Percentiles rank a stretch among this genome's conserved stretches.
phyloP scores from a whole-genome alignment of 805 yeast species.

The Ogataea paraovalis region DNA sequence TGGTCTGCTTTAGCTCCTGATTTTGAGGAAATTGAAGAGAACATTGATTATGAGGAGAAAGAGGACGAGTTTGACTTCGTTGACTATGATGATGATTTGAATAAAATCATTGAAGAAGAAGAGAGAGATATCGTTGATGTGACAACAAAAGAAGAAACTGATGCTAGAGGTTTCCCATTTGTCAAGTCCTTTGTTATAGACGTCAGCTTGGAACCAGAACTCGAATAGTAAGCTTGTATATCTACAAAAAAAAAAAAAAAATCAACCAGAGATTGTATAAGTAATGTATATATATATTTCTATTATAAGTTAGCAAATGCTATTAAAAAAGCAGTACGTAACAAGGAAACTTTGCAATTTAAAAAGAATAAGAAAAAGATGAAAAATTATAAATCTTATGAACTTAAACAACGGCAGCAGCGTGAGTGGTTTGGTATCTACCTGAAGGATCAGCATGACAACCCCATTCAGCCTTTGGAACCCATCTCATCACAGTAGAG shows the following conservation, averaged over 20 bases:
- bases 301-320: background rate
- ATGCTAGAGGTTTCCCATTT: constrained; percentile 68
- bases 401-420: constrained; percentile 44
- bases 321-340: background rate
- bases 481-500: constrained; percentile 97
- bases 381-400: background rate
- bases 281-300: constrained; percentile 1
- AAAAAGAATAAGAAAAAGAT: background rate
- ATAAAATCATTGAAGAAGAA: constrained; percentile 58
- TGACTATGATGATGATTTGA: constrained; percentile 61
- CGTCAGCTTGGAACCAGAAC: constrained; percentile 12
- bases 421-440: constrained; percentile 90
- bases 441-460: constrained; percentile 99
- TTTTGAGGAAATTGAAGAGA: constrained; percentile 90
- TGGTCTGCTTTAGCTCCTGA: constrained; percentile 98
- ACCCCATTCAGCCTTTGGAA: constrained; percentile 99
- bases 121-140: constrained; percentile 65
- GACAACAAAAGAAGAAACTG: constrained; percentile 54
- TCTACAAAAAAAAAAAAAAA: too few relatives aligned
- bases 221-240: background rate
- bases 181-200: constrained; percentile 54
- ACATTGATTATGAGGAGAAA: constrained; percentile 77
- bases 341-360: background rate
- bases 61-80: constrained; percentile 90
- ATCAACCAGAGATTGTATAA: too few relatives aligned